Evolutionary conservation across 2,329 filamentous ascomycete genomes (phyloP), one percentile per base, ranked within the genome.

Genomic region (Hymenoscyphus fraxineus): DNA sequence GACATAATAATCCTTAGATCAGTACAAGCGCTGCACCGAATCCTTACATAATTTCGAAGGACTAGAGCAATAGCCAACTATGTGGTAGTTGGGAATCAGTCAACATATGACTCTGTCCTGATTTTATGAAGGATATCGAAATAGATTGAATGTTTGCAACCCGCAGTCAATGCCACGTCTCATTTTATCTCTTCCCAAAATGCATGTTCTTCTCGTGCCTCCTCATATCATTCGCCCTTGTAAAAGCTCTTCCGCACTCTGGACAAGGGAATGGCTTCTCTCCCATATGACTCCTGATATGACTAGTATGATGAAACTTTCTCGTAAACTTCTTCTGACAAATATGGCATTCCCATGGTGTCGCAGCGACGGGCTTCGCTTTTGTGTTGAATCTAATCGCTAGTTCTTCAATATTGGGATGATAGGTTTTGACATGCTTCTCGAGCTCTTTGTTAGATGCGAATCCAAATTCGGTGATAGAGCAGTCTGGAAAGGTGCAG

Each of bases 401-500:
- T 16, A 57, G 47, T 5, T 31, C 19, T 41, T 56, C 56, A 19
- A 51, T 13, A 9, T 67, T 56, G 5, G 63, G 63, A 61, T 69
- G 66, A 6, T 58, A 44, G 15, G 47, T 5, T 51, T 62, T 68
- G 51, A 59, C 44, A 47, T 76, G 73, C 19, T 60, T 75, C 9
- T 76, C 70, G 2, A 78, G 68, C 39, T 78, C 73, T 47, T 71
- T 74, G 1, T 76, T 74, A 4, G 73, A 67, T 13, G 60, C 57
- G 65, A 77, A 78, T 0, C 77, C 77, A 44, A 69, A 66, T 9
- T 75, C 70, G 12, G 64, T 65, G 1, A 68, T 69, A 0, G 70
- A 64, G 44, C 77, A 79, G 9, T 77, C 68, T 55, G 68, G 19
- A 6, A 72, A 68, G 4, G 72, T 69, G 64, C 78, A 80, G 13